Evolutionary conservation across 129 eudicot genomes (phyloP), one percentile per base, ranked within the genome.

Genomic region (Dittrichia graveolens): DNA sequence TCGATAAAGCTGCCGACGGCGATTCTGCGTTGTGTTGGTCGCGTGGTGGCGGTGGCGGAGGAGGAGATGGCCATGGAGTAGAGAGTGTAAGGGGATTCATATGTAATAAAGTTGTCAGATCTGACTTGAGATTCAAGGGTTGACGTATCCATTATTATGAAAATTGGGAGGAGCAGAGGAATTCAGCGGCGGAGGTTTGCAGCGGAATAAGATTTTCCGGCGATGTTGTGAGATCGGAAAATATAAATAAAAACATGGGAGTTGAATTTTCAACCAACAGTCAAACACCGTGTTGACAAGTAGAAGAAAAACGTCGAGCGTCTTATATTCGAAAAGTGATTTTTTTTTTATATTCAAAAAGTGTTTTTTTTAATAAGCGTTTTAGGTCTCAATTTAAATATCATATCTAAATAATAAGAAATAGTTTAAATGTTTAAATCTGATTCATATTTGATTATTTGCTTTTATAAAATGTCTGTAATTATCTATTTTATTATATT

Each of bases 1-100:
- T 91, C 95, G 73, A 88, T 50, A 82, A 88, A 91, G 80, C 87
- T 88, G n/a, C 92, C 92, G 81, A 88, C 72, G 67, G 97, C 91
- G 80, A 91, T 59, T 15, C 76, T 60, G 45, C 75, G 78, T 84
- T 47, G 54, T 69, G 82, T 9, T 19, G 72, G 38, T 8, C 66
- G 18, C 61, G 84, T 8, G 79, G 60, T 5, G 67, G 79, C 11
- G 79, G 72, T 4, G 50, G 76, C 38, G 77, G 69, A 45, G 45
- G 82, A 43, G 48, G 88, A 81, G 80, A 91, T 34, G 42, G 97
- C 87, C 85, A 80, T 83, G 73, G 97, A 80, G 88, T 80, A 91
- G 76, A 88, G 84, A 3, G 91, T 80, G 79, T 79, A 73, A 1
- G 95, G 79, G 47, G 83, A 87, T 37, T 81, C 82, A 69, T 79